Evolutionary conservation across 2,329 filamentous ascomycete genomes (phyloP), one percentile per base, ranked within the genome.

Genomic region (Cladosporium sp.): DNA sequence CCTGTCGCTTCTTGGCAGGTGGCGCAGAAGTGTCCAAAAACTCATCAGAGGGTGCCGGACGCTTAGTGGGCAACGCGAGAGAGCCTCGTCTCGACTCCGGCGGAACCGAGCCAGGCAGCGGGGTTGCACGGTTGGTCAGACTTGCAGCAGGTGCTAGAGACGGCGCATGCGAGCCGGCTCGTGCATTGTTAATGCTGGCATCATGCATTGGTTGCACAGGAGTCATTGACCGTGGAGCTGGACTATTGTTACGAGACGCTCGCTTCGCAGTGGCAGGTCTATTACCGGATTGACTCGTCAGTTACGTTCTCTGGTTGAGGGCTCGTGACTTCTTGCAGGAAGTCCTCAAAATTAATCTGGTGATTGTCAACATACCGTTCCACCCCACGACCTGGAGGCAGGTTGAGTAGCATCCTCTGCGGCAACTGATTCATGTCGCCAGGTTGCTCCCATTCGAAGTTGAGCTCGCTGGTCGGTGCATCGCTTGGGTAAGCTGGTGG

Each of bases 61-160:
- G 61, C 51, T 69, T 68, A 3, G 70, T 59, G 9, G 70, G 71
- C 15, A 69, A 68, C 25, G 72, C 72, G 12, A 73, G 71, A 49
- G 63, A 75, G 65, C 71, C 63, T 19, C 70, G 66, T 25, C 70
- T 60, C 17, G 67, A 59, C 22, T 59, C 47, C 7, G 45, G 47
- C 11, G 56, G 36, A 5, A 45, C 49, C 9, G 56, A 59, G 5
- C 47, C 55, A 19, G 39, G 22, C 12, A 22, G 15, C 1, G 54
- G 42, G 5, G 54, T 47, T 11, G 34, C 15, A 3, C 54, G 54
- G 1, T 22, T 25, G 17, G 22, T 56, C 36, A 56, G 28, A 14
- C 28, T 25, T 30, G 54, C 28, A 15, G 54, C 54, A 14, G 54
- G 54, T 28, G 42, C 54, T 3, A 56, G 34, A 4, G 54, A 56